A percentile compares a stretch with the other conserved stretches of the same genome.
Evolutionary conservation across 2,329 filamentous ascomycete genomes (phyloP).

Genomic region (Acarospora socialis): DNA sequence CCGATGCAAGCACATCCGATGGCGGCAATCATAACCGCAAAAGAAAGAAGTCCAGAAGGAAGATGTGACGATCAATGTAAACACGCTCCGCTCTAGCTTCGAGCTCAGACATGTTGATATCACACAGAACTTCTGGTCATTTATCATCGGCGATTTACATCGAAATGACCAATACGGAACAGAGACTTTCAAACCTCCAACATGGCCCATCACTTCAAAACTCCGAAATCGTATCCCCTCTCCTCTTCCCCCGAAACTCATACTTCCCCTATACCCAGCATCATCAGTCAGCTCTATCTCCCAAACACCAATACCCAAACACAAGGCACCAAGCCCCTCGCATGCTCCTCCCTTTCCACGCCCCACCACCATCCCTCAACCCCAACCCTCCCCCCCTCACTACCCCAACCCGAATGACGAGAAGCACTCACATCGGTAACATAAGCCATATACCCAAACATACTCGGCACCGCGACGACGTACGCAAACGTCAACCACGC

Average conservation of each 20-base stretch:
- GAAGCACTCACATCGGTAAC: conserved; percentile 63
- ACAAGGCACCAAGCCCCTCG: neutral
- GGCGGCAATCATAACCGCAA: too few relatives aligned
- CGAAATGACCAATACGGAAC: too few relatives aligned
- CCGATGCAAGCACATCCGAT: too few relatives aligned
- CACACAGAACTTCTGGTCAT: too few relatives aligned
- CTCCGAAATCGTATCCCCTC: conserved; percentile 70
- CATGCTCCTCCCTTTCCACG: neutral
- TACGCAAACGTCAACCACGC: conserved; percentile 69
- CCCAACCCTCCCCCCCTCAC: conserved; percentile 1
- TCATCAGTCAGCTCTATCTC: conserved; percentile 14
- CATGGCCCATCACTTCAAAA: conserved; percentile 45
- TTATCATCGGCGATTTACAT: too few relatives aligned
- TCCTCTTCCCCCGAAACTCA: conserved; percentile 73
- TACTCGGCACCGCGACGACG: conserved; percentile 54
- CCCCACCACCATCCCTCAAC: neutral
- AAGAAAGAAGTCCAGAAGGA: too few relatives aligned
- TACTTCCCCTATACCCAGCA: conserved; percentile 56
- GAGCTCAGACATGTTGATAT: too few relatives aligned
- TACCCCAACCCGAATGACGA: neutral
- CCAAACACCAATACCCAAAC: neutral
- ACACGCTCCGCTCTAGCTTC: too few relatives aligned
- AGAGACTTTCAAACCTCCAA: too few relatives aligned
- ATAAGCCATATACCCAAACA: conserved; percentile 59
- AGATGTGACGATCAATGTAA: too few relatives aligned